Base-by-base conservation (phyloP, 306 rosid species). In the Erythrophleum fordii region DNA sequence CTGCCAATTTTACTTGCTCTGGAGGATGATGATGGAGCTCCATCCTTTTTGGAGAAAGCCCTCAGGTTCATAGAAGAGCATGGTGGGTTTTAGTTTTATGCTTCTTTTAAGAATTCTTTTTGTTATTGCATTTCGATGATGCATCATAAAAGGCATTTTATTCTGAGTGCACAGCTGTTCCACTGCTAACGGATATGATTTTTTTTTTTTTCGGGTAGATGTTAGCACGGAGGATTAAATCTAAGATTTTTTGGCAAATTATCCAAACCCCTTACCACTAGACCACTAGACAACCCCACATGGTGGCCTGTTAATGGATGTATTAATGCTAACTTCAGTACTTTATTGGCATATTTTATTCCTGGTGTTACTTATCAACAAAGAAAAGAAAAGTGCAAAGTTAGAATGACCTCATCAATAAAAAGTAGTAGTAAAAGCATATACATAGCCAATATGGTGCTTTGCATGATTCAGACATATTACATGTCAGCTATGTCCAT, bases 11-110 rank as follows among this genome's bases (percentile, higher is more conserved):
- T 96, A 84, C 94, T 92, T 83, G 98, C 98, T 75, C 72, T 96
- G 85, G 99, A 96, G 86, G 99, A 96, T 60, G 97, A 85, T 69
- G 98, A 96, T 85, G 99, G 99, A 85, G 68, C 93, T 80, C 98
- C 99, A 29, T 88, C 98, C 49, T 93, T 96, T 86, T 85, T 96
- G 87, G 99, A 96, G 89, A 96, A 96, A 89, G 97, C 98, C 68
- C 89, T 96, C 39, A 86, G 80, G 65, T 96, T 91, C 44, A 75
- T 96, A 28, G 99, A 96, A 88, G 89, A 83, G 46, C 86, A 92
- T 45, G 99, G 99, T 96, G 80, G 31, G 90, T 81, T 29, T 83
- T 25, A 70, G 83, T 62, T 49, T 55, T 48, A 44, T 0, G 13
- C 5, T 45, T 60, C 51, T 51, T 45, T 52, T 28, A 35, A 34